Evolutionary conservation across 192 early-diverging fungal species (phyloP).

Genomic region (Podila verticillata): DNA sequence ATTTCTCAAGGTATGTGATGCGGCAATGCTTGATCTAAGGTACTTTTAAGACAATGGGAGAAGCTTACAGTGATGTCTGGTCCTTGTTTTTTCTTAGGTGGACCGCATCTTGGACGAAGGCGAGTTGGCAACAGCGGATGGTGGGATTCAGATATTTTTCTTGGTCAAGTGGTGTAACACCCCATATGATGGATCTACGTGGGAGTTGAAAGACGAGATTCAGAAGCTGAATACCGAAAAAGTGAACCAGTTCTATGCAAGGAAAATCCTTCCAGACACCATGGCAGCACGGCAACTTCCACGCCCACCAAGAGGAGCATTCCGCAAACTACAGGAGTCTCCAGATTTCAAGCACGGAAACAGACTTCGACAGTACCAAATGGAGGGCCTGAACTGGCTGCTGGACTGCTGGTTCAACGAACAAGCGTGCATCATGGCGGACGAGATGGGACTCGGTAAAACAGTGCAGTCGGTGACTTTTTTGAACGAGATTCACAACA

Average conservation of each 20-base stretch:
- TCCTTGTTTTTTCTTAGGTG: constrained; percentile 59
- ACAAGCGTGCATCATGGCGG: constrained; percentile 88
- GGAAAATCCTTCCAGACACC: constrained; percentile 62
- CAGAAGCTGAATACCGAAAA: constrained; percentile 69
- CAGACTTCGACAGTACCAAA: constrained; percentile 72
- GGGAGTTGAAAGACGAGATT: constrained; percentile 67
- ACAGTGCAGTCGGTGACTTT: constrained; percentile 81
- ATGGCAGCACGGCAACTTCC: constrained; percentile 44
- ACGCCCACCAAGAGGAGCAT: constrained; percentile 13
- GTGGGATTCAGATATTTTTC: constrained; percentile 69
- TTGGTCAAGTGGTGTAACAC: constrained; percentile 81
- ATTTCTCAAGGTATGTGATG: constrained; percentile 63
- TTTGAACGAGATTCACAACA: constrained; percentile 71
- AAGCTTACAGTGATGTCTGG: background rate
- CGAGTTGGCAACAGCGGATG: constrained; percentile 64
- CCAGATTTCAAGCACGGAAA: constrained; percentile 73
- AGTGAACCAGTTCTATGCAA: constrained; percentile 72
- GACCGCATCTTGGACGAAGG: constrained; percentile 89
- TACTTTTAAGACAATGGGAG: no score
- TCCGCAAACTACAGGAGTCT: constrained; percentile 54
- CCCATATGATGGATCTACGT: constrained; percentile 78
- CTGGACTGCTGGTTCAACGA: constrained; percentile 78
- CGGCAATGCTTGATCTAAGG: background rate
- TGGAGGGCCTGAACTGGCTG: constrained; percentile 89
- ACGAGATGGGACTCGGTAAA: constrained; percentile 96